Conservation (phyloP, 2,329 filamentous ascomycete species). For the Alternaria sp. region DNA sequence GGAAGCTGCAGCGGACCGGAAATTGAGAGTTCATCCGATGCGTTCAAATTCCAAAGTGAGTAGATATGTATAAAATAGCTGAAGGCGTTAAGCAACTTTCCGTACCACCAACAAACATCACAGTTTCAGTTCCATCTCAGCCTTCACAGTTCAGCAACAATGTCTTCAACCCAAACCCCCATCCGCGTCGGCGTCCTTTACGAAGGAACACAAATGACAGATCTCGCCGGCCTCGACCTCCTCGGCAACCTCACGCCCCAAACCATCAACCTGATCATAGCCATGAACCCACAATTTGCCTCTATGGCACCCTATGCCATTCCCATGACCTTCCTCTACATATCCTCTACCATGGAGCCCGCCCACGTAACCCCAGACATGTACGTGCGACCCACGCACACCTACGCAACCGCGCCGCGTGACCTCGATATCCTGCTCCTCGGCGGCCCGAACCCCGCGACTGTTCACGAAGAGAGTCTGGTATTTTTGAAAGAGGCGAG, state of each 20-base stretch:
- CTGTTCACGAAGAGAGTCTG: constrained; percentile 43
- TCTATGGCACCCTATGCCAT: constrained; percentile 27
- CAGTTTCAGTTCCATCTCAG: not conserved
- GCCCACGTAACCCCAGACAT: constrained; percentile 42
- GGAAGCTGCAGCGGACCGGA: not conserved
- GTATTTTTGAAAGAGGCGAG: constrained; percentile 49
- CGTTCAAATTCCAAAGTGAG: not conserved
- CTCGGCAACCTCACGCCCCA: constrained; percentile 46
- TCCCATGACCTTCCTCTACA: constrained; percentile 50
- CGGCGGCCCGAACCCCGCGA: constrained; percentile 44
- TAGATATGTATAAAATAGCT: not conserved
- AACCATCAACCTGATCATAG: constrained; percentile 26
- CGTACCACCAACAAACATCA: not conserved
- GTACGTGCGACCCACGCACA: constrained; percentile 47
- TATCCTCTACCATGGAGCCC: constrained; percentile 44
- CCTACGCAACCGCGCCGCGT: constrained; percentile 51
- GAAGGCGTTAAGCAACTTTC: not conserved
- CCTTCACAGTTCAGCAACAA: not conserved
- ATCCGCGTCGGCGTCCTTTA: constrained; percentile 52
- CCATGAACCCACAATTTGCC: constrained; percentile 13
- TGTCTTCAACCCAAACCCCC: constrained; percentile 16
- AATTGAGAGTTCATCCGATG: not conserved
- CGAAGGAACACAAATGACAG: constrained; percentile 50
- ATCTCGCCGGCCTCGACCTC: constrained; percentile 52
- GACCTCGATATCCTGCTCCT: constrained; percentile 52